A percentile compares a stretch with the other conserved stretches of the same genome.
These are phyloP conservation scores for Trichophyton benhamiae DNA, from an alignment of 2,329 filamentous ascomycete species.

Conservation along the genomic window DNA sequence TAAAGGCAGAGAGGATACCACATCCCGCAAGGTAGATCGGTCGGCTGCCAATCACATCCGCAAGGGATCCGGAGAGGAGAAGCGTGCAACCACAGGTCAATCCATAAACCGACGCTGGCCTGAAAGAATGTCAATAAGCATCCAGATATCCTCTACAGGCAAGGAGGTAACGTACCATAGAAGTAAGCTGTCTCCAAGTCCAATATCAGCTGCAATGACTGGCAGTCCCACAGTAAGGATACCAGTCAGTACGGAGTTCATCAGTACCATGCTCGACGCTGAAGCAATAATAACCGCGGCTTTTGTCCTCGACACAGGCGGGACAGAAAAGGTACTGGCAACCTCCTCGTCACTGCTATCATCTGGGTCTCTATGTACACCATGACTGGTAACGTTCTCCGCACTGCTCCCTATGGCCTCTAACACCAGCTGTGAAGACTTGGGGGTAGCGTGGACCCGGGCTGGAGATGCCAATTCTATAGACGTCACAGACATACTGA, in stretches of 20 bases:
- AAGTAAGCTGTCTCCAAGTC: conserved; percentile 15
- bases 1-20: conserved; percentile 31
- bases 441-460: not conserved
- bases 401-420: not conserved
- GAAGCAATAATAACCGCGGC: conserved; percentile 10
- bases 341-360: conserved; percentile 3
- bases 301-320: conserved; percentile 5
- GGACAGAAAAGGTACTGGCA: not conserved
- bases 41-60: conserved; percentile 38
- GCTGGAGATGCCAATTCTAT: conserved; percentile 1
- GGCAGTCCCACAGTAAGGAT: conserved; percentile 17
- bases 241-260: conserved; percentile 15
- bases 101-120: conserved; percentile 23
- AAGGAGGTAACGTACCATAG: conserved; percentile 14
- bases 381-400: not conserved
- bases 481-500: not conserved
- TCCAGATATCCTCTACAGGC: not conserved
- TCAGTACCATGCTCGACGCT: conserved; percentile 14
- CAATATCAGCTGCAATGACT: conserved; percentile 16
- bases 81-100: conserved; percentile 35
- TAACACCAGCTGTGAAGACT: not conserved
- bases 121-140: not conserved
- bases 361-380: not conserved
- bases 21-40: conserved; percentile 36
- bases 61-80: conserved; percentile 37